Percentiles rank a stretch among this genome's conserved stretches.
Evolutionary conservation across 148 eudicot genomes (phyloP).

Genomic region (Tetragonia tetragonoides): DNA sequence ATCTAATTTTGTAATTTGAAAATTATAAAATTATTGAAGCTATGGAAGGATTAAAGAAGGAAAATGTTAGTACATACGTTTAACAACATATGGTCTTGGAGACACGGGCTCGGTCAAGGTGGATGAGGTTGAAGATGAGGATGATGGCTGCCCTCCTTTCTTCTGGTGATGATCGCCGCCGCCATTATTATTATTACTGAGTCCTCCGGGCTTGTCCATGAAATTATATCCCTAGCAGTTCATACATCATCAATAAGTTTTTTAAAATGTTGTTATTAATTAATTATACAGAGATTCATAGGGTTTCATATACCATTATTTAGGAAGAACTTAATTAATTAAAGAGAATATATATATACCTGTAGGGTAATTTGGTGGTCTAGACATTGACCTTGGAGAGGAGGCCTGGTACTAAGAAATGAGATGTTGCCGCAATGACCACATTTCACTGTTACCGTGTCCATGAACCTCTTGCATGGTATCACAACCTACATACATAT

Average conservation of each 20-base stretch:
- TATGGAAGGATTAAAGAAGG: not conserved
- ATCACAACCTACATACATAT: slow-evolving; percentile 63
- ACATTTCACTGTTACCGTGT: slow-evolving; percentile 95
- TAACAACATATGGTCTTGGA: slow-evolving; percentile 74
- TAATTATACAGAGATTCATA: no score
- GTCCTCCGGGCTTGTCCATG: slow-evolving; percentile 35
- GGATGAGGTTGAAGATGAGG: slow-evolving; percentile 46
- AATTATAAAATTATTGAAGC: not conserved
- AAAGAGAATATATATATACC: slow-evolving; percentile 27
- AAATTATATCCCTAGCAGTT: slow-evolving; percentile 40
- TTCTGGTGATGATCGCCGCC: slow-evolving; percentile 46
- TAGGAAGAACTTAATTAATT: no score
- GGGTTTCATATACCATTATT: no score
- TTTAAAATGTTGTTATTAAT: no score
- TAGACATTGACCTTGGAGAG: slow-evolving; percentile 45
- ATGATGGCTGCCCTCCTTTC: slow-evolving; percentile 33
- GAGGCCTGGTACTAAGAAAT: slow-evolving; percentile 71
- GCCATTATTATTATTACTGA: slow-evolving; percentile 14
- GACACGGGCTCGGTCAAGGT: slow-evolving; percentile 63
- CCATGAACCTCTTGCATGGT: slow-evolving; percentile 83
- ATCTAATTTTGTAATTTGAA: no score
- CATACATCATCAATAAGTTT: no score
- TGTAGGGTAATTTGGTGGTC: slow-evolving; percentile 42
- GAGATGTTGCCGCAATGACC: slow-evolving; percentile 96
- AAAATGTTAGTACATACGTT: slow-evolving; percentile 48